Evolutionary conservation across 1,284 basidiomycete genomes (phyloP).

Genomic region (Mycosarcoma mackinlayi): DNA sequence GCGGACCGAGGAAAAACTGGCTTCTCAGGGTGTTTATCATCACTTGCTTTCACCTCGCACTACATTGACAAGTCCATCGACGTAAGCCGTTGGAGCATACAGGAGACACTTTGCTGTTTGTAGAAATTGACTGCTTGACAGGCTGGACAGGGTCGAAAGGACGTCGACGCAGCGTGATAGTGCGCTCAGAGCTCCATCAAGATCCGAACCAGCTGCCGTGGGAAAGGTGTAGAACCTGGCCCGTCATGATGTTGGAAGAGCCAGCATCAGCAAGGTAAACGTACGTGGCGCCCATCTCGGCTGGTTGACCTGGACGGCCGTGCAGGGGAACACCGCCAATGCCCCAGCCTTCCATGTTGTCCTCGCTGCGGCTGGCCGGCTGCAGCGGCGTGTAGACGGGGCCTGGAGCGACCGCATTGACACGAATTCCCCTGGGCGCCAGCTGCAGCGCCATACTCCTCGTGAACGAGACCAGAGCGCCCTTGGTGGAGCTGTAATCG

Average conservation of each 20-base stretch:
- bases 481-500: conserved; percentile 73
- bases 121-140: no score
- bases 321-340: conserved; percentile 51
- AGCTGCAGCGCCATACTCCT: conserved; percentile 74
- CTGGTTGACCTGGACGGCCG: conserved; percentile 52
- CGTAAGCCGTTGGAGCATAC: no score
- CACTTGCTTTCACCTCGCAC: no score
- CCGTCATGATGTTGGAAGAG: conserved; percentile 56
- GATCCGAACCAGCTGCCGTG: conserved; percentile 50
- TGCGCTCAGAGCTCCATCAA: not conserved
- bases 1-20: no score
- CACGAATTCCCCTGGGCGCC: conserved; percentile 74
- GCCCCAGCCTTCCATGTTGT: conserved; percentile 58
- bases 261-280: conserved; percentile 58
- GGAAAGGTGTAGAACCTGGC: conserved; percentile 52
- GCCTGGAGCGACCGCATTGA: conserved; percentile 73
- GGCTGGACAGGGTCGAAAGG: no score
- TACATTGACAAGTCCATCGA: no score
- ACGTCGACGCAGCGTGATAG: no score
- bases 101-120: no score
- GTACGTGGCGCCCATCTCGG: conserved; percentile 54
- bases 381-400: conserved; percentile 72
- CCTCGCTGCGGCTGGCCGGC: conserved; percentile 50
- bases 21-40: no score
- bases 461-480: conserved; percentile 71